Evolutionary conservation across 2,329 filamentous ascomycete species (phyloP), one percentile per base, ranked within the genome.

Genomic region (Aspergillus ochraceoroseus): DNA sequence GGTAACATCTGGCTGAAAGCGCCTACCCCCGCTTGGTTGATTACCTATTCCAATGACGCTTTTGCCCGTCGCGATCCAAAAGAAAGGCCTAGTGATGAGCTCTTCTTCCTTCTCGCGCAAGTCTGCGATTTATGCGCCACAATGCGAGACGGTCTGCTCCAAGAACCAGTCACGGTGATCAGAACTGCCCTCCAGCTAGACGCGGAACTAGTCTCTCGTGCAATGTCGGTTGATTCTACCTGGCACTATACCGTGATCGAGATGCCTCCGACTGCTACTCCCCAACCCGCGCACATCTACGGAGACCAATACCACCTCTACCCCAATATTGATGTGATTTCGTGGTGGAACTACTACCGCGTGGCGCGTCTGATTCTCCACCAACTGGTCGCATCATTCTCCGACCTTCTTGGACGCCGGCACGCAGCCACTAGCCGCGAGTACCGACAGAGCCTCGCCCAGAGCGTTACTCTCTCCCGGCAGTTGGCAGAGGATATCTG

Each of bases 281-380:
- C 15, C 9, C 14, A 20, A 1, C 32, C 18, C 9, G 36, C 17
- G 15, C 36, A 22, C 14, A 35, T 50, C 7, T 43, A 45, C 29
- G 28, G 41, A 6, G 41, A 42, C 13, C 38, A 41, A 27, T 53
- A 54, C 23, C 49, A 57, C 18, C 12, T 50, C 9, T 57, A 54
- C 26, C 43, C 41, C 2, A 43, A 48, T n/a, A 30, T 46, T n/a
- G 32, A 28, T 2, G n/a, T 49, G 6, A 47, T 48, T 14, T 35
- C 41, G n/a, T 41, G 46, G 38, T 56, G 55, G 54, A 56, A 49
- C 22, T 39, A 49, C 9, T 50, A 53, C 32, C 52, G 51, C 3
- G 53, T 54, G 41, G 46, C 48, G n/a, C 48, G 51, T 8, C 46
- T 56, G 6, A 38, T 49, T 13, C 34, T 57, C 5, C 37, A 51